phyloP scores from a whole-genome alignment of 208 protist species.

The Angomonas ambiguus region DNA sequence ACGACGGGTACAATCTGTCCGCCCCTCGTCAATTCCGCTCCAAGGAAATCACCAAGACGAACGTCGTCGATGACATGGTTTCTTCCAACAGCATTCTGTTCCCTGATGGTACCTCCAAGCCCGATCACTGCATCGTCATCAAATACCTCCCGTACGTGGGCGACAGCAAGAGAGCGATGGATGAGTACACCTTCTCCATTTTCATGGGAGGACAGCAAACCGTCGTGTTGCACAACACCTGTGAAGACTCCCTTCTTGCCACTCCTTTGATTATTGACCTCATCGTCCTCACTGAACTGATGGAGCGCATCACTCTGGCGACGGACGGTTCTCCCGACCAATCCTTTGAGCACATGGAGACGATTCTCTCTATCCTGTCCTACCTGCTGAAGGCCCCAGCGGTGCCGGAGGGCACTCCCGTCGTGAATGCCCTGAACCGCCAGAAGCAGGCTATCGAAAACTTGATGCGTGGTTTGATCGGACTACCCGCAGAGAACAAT shows the following conservation, averaged over 20 bases:
- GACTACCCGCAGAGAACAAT: slow-evolving; percentile 93
- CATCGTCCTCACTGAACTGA: slow-evolving; percentile 95
- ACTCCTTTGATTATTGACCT: slow-evolving; percentile 98
- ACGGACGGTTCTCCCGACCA: slow-evolving; percentile 24
- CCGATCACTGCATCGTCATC: slow-evolving; percentile 98
- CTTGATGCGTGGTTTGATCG: slow-evolving; percentile 94
- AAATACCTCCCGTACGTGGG: slow-evolving; percentile 98
- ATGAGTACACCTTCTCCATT: slow-evolving; percentile 98
- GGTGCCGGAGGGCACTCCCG: slow-evolving; percentile 91
- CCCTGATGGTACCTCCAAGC: slow-evolving; percentile 78
- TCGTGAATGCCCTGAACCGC: slow-evolving; percentile 97
- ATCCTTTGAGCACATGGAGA: slow-evolving; percentile 87
- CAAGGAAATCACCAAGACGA: slow-evolving; percentile 99
- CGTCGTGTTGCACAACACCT: slow-evolving; percentile 96
- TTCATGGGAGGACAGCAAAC: slow-evolving; percentile 97
- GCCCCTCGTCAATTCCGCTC: slow-evolving; percentile 95
- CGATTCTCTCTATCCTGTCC: slow-evolving; percentile 92
- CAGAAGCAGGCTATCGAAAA: slow-evolving; percentile 96
- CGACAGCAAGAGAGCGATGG: slow-evolving; percentile 98
- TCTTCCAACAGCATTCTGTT: slow-evolving; percentile 95
- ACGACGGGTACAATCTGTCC: slow-evolving; percentile 98
- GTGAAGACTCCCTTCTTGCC: slow-evolving; percentile 98
- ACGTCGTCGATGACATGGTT: slow-evolving; percentile 99
- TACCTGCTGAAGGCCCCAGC: slow-evolving; percentile 97
- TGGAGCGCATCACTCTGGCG: slow-evolving; percentile 82